Evolutionary conservation across 768 basidiomycete genomes (phyloP), one percentile per base, ranked within the genome.

Genomic region (Auriscalpium orientale): DNA sequence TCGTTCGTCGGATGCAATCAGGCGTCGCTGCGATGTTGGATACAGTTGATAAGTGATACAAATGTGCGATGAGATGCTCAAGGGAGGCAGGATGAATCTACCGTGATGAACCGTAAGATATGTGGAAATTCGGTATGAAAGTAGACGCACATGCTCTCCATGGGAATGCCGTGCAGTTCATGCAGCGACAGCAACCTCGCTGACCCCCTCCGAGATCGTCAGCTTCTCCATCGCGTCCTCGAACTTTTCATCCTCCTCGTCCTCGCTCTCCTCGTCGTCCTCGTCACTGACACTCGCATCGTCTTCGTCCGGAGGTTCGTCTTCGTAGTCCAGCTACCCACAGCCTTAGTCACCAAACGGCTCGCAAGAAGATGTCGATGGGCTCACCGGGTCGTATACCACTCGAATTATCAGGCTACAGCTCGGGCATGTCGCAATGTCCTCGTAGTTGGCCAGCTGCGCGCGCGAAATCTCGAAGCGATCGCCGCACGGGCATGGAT

Each of bases 401-500:
- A 98, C 89, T 54, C 95, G 76, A 50, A 98, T 91, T 35, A 98
- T 79, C 21, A 98, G 76, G 61, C 91, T 95, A 64, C 97, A 99
- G 68, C 91, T 95, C 0, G 97, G 97, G 74, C 97, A 98, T 51
- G 82, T 94, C 21, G 95, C 95, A 47, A 95, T 83, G 68, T 98
- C 97, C 65, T 98, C 97, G 54, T 83, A 97, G 62, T 93, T 76
- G 46, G 83, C 80, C 8, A 98, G 82, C 71, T 98, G 93, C 59
- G 75, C 74, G 62, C 87, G 82, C 34, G 88, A 83, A 62, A 98
- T 98, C 71, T 98, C 95, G 73, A 98, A 99, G 44, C 95, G 85
- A 73, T 99, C 95, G 9, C 95, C 95, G 66, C 95, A 98, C 1
- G 95, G 95, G 67, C 94, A 99, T 0, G 95, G 95, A 69, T 95